Base-by-base conservation (phyloP, 202 grass and related monocot genomes). In the Cymbopogon flexuosus region DNA sequence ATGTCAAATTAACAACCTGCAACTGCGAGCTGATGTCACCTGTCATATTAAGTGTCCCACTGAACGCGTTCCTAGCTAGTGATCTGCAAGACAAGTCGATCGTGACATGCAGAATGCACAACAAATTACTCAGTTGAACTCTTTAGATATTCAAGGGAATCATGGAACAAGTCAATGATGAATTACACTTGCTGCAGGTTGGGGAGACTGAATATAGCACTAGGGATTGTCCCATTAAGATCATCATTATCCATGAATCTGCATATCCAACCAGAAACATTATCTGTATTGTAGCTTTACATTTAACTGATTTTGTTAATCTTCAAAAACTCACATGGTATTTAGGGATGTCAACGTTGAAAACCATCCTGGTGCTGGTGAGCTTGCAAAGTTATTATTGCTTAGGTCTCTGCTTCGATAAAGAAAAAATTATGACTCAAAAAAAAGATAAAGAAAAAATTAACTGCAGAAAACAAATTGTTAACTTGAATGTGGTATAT, bases 141-240 rank as follows among this genome's bases (percentile, higher is more conserved):
- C 79, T 81, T 0, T 76, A 64, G 41, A 56, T 84, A 70, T 79
- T 73, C 37, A 15, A 60, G 51, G 56, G 65, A 58, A 21, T 22
- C 34, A 19, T 67, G 68, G 68, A 35, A 69, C 8, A 31, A 71
- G 45, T 15, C 56, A 12, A 21, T 49, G 65, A 79, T 47, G 61
- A 65, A 85, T 80, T 91, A 91, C 89, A 91, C 76, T 91, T 88
- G 75, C 40, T 91, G 79, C 75, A 91, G 72, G 56, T 86, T 58
- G 59, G 86, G 79, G 14, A 77, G 11, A 52, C 68, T 76, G 75
- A 91, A 91, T 23, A 91, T 62, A 65, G 75, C 57, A 8, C 64
- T 80, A 24, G 89, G 89, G 52, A 91, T 56, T 86, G 70, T 11
- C 31, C 89, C 89, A 31, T 23, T 83, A 80, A 88, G 86, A 31